Evolutionary conservation across 106 monocot species (phyloP).

Genomic region (Platanthera zijinensis): DNA sequence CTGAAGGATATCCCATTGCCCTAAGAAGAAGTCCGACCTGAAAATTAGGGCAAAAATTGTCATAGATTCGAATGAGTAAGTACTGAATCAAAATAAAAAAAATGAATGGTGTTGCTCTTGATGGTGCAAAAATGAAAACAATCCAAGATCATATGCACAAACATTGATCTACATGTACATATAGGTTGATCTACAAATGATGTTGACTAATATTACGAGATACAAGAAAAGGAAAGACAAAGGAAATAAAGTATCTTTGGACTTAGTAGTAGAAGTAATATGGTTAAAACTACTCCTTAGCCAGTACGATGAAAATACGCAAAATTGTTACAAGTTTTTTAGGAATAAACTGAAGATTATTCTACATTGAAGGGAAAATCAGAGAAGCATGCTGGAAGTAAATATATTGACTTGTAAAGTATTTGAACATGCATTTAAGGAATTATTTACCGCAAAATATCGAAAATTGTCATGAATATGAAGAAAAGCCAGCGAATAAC

Average conservation of each 20-base stretch:
- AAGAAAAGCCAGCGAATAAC: neutral
- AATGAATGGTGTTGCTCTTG: neutral
- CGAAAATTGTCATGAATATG: neutral
- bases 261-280: too few relatives aligned
- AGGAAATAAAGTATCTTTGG: too few relatives aligned
- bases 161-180: too few relatives aligned
- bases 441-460: neutral
- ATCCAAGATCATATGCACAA: neutral
- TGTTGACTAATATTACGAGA: too few relatives aligned
- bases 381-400: neutral
- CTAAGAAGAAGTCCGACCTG: conserved; percentile 84
- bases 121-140: neutral
- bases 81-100: neutral
- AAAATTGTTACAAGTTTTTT: neutral
- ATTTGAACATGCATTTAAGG: neutral
- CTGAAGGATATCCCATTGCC: conserved; percentile 69
- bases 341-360: neutral
- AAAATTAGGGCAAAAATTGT: conserved; percentile 1
- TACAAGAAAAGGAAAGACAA: too few relatives aligned
- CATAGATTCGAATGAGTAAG: neutral
- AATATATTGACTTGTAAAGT: too few relatives aligned
- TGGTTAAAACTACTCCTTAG: neutral
- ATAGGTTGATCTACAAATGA: too few relatives aligned
- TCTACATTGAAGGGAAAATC: neutral
- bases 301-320: neutral